Evolutionary conservation across 345 rosid genomes (phyloP).

Genomic region (Kandelia obovata): DNA sequence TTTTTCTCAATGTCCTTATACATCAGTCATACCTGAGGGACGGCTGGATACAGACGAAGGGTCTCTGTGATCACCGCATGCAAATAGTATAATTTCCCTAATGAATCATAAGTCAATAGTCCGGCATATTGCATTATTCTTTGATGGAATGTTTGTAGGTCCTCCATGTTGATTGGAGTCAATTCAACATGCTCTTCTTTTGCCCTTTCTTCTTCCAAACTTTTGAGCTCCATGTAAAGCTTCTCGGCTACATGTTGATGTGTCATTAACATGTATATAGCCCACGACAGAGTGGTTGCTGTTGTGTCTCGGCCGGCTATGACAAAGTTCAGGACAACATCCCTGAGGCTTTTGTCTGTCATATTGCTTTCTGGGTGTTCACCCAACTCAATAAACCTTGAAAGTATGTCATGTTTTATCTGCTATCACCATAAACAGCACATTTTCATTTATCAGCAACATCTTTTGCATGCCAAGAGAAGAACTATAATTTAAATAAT

Average conservation of each 20-base stretch:
- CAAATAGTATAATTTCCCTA: conserved; percentile 65
- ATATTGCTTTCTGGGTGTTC: conserved; percentile 58
- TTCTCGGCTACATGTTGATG: conserved; percentile 55
- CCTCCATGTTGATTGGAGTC: conserved; percentile 33
- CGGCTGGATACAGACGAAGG: conserved; percentile 87
- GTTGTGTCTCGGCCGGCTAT: conserved; percentile 98
- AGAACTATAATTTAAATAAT: neutral
- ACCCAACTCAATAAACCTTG: conserved; percentile 78
- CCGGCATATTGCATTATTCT: conserved; percentile 56
- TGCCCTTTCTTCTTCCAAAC: conserved; percentile 58
- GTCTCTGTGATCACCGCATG: conserved; percentile 90
- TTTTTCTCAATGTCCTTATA: neutral
- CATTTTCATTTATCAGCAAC: neutral
- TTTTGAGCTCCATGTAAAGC: conserved; percentile 62
- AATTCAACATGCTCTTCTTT: conserved; percentile 45
- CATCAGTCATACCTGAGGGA: conserved; percentile 63
- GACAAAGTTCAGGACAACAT: conserved; percentile 82
- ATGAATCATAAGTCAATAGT: conserved; percentile 63
- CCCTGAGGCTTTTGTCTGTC: conserved; percentile 77
- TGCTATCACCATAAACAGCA: conserved; percentile 20
- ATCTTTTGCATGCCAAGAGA: neutral
- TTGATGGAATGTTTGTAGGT: conserved; percentile 46
- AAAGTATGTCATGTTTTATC: conserved; percentile 76
- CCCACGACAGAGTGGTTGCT: conserved; percentile 95
- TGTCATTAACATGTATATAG: conserved; percentile 69